Conservation (phyloP, 345 rosid species). For the Camelina neglecta region DNA sequence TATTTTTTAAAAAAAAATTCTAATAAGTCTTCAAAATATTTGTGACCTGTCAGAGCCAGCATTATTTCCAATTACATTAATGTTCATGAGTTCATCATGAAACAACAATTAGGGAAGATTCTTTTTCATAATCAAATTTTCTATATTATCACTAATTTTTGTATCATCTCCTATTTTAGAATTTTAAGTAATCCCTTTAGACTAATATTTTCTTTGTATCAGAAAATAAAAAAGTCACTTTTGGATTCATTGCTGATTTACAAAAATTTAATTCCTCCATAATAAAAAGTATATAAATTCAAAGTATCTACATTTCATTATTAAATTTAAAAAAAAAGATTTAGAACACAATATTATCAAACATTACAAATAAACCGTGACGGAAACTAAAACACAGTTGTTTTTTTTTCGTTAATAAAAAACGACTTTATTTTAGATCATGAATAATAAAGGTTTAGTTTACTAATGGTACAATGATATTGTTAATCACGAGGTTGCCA, state of each 20-base stretch:
- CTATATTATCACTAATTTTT: neutral
- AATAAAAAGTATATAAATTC: neutral
- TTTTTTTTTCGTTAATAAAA: too few relatives aligned
- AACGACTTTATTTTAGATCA: too few relatives aligned
- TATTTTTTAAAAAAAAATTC: neutral
- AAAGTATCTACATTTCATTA: neutral
- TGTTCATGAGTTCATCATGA: constrained; percentile 10
- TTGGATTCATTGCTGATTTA: neutral
- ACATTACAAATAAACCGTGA: neutral
- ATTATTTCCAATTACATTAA: constrained; percentile 17
- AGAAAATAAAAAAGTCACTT: neutral
- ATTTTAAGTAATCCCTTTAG: neutral
- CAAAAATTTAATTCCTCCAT: neutral
- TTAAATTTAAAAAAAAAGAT: neutral
- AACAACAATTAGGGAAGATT: neutral
- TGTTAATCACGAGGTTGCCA: neutral
- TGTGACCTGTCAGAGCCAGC: constrained; percentile 41
- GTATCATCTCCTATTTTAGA: neutral
- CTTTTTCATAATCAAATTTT: neutral
- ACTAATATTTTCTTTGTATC: neutral
- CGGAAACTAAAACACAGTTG: neutral
- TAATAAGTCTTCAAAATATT: constrained; percentile 14
- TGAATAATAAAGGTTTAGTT: neutral
- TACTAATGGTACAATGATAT: neutral
- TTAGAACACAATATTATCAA: neutral